Evolutionary conservation across 345 rosid genomes (phyloP), one percentile per base, ranked within the genome.

Genomic region (Heritiera fomes): DNA sequence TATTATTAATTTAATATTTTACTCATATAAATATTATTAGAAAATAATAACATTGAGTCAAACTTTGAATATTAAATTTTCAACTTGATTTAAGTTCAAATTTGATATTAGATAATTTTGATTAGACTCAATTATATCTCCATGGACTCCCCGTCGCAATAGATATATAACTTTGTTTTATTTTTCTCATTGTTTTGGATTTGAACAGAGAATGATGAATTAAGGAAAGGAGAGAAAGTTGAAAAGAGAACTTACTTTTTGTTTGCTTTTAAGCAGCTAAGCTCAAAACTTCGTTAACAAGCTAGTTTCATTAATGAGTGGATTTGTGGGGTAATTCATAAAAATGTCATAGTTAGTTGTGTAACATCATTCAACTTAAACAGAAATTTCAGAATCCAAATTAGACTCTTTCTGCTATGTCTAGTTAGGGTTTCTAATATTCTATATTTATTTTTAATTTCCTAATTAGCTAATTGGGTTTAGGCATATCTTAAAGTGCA

Each of bases 261-360:
- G 68, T 34, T 63, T 70, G 74, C 74, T 70, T 70, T 70, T 47
- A 49, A 14, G 56, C 38, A 23, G 40, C 47, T 47, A 23, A 30
- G 59, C 52, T 32, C 12, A 50, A 20, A 17, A 71, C 75, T 32
- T 71, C 7, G 41, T 32, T 8, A 52, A 71, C 75, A 71, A 34
- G 38, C 38, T 1, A 71, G 75, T 52, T 71, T 52, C 17, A 71
- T 52, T 17, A 52, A 8, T 71, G 47, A 18, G 28, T 71, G 17
- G 14, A 15, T 1, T 71, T 50, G 46, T 28, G 20, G 2, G 15
- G 15, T 58, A 30, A n/a, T 58, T n/a, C 62, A 20, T 58, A 58
- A n/a, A 47, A n/a, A n/a, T 58, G 62, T 58, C 12, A 20, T 34
- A 34, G 38, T 58, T 20, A 55, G 59, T 55, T 55, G 23, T 17